These are phyloP conservation scores for Jasminum sambac DNA, from an alignment of 257 asterid genomes.

Conservation along the genomic window DNA sequence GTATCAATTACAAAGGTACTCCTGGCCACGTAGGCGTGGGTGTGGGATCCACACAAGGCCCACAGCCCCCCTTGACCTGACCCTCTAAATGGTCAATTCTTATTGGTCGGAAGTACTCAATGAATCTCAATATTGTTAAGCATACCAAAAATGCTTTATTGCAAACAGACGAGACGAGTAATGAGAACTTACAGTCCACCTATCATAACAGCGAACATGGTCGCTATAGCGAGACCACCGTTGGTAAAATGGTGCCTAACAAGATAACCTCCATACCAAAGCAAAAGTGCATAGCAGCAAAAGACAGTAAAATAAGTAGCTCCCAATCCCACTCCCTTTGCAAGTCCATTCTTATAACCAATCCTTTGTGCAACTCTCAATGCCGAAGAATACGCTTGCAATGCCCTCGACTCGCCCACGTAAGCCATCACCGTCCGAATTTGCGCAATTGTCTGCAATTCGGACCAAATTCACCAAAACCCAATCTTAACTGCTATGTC, in stretches of 20 bases:
- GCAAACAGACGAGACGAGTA: background rate
- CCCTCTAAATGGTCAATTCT: too few species aligned
- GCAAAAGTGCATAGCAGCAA: conserved; percentile 82
- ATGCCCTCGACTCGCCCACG: conserved; percentile 93
- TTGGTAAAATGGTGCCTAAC: conserved; percentile 84
- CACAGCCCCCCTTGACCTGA: too few species aligned
- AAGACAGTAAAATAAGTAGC: conserved; percentile 87
- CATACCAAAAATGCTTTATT: too few species aligned
- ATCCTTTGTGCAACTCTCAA: conserved; percentile 57
- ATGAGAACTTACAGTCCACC: conserved; percentile 79
- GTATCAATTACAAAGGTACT: too few species aligned
- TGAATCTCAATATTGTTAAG: too few species aligned
- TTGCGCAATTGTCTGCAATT: conserved; percentile 72
- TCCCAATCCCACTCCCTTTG: conserved; percentile 83
- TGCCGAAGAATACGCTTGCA: conserved; percentile 71
- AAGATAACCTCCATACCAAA: conserved; percentile 92
- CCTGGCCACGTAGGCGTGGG: too few species aligned
- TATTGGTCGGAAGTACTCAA: too few species aligned
- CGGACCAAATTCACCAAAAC: conserved; percentile 22
- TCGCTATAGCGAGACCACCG: conserved; percentile 91
- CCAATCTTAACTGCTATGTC: background rate
- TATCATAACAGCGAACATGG: conserved; percentile 95
- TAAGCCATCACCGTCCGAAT: conserved; percentile 74
- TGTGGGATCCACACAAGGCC: too few species aligned
- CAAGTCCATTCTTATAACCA: conserved; percentile 76